These are phyloP conservation scores for Chrysochromulina tobinii DNA, from an alignment of 78 protist genomes.

Conservation along the genomic window DNA sequence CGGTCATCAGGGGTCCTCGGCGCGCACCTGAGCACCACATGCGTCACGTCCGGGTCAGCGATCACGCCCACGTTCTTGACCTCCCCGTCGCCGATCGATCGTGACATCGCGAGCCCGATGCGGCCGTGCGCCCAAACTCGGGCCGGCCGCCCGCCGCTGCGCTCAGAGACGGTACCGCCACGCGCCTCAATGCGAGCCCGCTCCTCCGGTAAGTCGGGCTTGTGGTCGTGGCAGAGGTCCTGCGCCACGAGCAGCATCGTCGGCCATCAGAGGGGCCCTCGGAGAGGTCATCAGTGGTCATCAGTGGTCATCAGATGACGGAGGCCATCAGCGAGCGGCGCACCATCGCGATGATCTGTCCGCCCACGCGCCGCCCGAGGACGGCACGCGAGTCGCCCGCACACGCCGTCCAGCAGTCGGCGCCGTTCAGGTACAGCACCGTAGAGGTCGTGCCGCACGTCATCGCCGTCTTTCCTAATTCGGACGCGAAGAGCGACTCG, in stretches of 20 bases:
- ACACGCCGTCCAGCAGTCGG: neutral
- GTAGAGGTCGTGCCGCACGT: neutral
- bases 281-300: no score
- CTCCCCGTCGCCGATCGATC: neutral
- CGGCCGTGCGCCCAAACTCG: neutral
- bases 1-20: no score
- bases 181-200: neutral
- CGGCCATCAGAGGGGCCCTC: no score
- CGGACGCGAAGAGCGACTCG: neutral
- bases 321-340: no score
- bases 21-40: neutral
- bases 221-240: constrained; percentile 26
- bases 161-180: neutral
- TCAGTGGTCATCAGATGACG: no score
- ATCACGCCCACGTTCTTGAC: neutral
- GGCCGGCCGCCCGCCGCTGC: neutral
- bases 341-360: neutral
- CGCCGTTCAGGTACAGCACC: neutral
- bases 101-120: neutral
- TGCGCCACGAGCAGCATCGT: neutral
- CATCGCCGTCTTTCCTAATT: neutral
- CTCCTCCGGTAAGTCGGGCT: constrained; percentile 16
- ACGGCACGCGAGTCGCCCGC: neutral
- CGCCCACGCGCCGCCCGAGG: neutral
- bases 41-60: neutral